A percentile compares a stretch with the other conserved stretches of the same genome.
phyloP scores from a whole-genome alignment of 768 basidiomycete genomes.

The Rubroboletus pulcherrimus region DNA sequence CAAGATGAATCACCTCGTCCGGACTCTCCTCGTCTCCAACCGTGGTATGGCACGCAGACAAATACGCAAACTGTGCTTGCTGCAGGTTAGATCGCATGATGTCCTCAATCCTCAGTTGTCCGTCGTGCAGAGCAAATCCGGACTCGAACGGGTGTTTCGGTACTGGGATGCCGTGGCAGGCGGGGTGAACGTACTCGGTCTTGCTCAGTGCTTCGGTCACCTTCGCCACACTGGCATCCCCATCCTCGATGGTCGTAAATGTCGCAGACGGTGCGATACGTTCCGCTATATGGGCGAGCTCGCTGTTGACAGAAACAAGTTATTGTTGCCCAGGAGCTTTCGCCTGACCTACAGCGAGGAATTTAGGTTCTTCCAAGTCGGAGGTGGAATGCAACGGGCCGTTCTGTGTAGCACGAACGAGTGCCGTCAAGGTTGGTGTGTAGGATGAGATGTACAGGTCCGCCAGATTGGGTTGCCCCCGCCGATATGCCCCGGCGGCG shows the following conservation, averaged over 20 bases:
- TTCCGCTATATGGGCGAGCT: neutral
- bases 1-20: slow-evolving; percentile 18
- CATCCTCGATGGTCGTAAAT: neutral
- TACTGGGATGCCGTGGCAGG: no score
- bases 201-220: neutral
- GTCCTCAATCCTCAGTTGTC: neutral
- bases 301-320: neutral
- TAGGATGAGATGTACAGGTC: neutral
- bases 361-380: neutral
- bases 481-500: neutral
- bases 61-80: slow-evolving; percentile 8
- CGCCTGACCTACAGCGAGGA: neutral
- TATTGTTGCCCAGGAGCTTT: neutral
- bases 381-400: neutral
- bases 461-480: neutral
- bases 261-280: neutral
- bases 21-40: slow-evolving; percentile 15
- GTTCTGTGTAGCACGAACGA: neutral
- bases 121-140: slow-evolving; percentile 2
- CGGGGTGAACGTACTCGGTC: no score
- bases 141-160: slow-evolving; percentile 8
- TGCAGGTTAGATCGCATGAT: slow-evolving; percentile 9
- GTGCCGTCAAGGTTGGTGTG: neutral
- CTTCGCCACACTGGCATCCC: neutral
- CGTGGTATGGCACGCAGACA: slow-evolving; percentile 27